Evolutionary conservation across 495 filamentous ascomycete species (phyloP).

Genomic region (Ramalina intermedia): DNA sequence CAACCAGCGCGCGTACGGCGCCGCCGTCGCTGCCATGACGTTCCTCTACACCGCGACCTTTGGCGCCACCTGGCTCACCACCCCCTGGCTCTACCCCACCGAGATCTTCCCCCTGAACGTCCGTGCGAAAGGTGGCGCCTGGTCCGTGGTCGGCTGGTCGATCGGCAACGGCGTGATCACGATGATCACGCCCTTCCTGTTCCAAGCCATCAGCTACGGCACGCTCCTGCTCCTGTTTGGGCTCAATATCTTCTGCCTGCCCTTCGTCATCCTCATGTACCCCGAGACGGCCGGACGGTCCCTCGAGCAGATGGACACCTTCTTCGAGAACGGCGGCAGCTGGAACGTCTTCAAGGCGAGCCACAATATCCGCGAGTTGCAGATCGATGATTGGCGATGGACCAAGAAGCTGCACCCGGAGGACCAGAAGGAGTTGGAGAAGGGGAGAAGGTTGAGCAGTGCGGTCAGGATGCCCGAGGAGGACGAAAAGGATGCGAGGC

Average conservation of each 20-base stretch:
- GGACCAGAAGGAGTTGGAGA: constrained; percentile 12
- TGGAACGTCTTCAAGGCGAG: constrained; percentile 19
- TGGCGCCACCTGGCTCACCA: constrained; percentile 41
- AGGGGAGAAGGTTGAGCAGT: constrained; percentile 11
- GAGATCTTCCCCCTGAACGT: constrained; percentile 39
- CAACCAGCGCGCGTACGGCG: constrained; percentile 15
- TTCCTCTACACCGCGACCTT: constrained; percentile 40
- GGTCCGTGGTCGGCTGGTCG: constrained; percentile 42
- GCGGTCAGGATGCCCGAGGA: constrained; percentile 13
- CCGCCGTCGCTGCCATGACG: constrained; percentile 35
- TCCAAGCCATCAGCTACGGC: constrained; percentile 27
- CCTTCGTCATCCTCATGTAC: constrained; percentile 39
- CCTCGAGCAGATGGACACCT: constrained; percentile 44
- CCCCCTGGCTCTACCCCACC: constrained; percentile 37
- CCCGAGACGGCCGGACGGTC: constrained; percentile 42
- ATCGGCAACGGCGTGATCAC: constrained; percentile 40
- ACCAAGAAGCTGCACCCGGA: constrained; percentile 16
- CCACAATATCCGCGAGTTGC: constrained; percentile 12
- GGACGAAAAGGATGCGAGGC: constrained; percentile 15
- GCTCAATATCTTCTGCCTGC: constrained; percentile 39
- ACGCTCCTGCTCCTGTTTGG: constrained; percentile 40
- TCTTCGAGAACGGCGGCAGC: constrained; percentile 27
- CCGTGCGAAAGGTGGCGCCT: constrained; percentile 40
- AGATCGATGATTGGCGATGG: constrained; percentile 18
- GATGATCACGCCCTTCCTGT: constrained; percentile 39